A percentile compares a stretch with the other conserved stretches of the same genome.
phyloP scores from a whole-genome alignment of 2,329 filamentous ascomycete genomes.

The Ophiosphaerella narmari region DNA sequence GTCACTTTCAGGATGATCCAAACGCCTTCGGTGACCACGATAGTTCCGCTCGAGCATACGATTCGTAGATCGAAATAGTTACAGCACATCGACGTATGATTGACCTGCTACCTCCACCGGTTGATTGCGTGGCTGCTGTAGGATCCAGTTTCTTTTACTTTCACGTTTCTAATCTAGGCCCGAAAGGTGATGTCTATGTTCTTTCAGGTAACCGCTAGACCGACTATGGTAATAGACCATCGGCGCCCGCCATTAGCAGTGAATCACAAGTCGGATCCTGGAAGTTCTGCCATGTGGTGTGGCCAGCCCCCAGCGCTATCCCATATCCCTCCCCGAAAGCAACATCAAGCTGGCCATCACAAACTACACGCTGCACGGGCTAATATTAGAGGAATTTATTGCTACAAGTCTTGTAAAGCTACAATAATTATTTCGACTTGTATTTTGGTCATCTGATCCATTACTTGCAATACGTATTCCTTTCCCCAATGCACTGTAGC shows the following conservation, averaged over 20 bases:
- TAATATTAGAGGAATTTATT: too few species aligned
- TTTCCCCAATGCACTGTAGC: not conserved
- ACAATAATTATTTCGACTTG: not conserved
- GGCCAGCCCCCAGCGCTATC: too few species aligned
- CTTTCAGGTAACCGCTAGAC: constrained; percentile 2
- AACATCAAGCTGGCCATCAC: not conserved
- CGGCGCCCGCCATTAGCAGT: constrained; percentile 2
- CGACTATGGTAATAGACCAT: constrained; percentile 11
- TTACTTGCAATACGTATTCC: too few species aligned
- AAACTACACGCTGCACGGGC: too few species aligned
- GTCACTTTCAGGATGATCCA: constrained; percentile 18
- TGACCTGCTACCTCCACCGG: constrained; percentile 1
- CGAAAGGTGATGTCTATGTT: constrained; percentile 10
- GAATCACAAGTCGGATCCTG: too few species aligned
- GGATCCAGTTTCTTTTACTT: constrained; percentile 19
- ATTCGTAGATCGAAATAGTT: constrained; percentile 25
- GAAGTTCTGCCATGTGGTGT: too few species aligned
- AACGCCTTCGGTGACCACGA: constrained; percentile 13
- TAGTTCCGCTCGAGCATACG: constrained; percentile 21
- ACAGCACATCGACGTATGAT: constrained; percentile 19
- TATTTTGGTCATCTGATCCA: too few species aligned
- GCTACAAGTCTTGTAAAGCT: too few species aligned
- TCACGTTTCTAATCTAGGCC: constrained; percentile 6
- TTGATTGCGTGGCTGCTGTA: constrained; percentile 20
- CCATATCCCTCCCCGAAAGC: not conserved